Conservation (phyloP, 768 basidiomycete genomes). For the Tricholoma furcatifolium region DNA sequence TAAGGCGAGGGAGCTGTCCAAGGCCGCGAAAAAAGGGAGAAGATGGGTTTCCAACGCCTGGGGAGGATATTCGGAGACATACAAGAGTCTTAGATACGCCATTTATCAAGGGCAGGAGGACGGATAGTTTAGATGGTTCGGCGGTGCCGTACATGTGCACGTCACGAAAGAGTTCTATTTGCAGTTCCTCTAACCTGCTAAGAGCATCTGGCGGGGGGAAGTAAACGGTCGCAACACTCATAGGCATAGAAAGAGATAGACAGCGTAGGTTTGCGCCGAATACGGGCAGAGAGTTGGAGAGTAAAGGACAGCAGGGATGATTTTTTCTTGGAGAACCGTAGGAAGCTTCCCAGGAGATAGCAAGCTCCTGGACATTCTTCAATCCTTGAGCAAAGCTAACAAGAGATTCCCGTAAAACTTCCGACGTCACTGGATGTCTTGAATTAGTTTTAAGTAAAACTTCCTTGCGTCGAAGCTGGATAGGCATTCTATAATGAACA, state of each 20-base stretch:
- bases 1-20: background rate
- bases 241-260: background rate
- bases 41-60: background rate
- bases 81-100: background rate
- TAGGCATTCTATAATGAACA: background rate
- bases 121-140: background rate
- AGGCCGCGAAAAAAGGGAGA: background rate
- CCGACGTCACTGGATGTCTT: background rate
- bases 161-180: background rate
- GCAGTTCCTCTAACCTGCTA: background rate
- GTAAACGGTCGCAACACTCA: background rate
- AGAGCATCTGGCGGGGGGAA: background rate
- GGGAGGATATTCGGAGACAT: background rate
- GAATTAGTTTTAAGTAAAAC: background rate
- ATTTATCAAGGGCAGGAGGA: conserved; percentile 1
- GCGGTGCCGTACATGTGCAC: background rate
- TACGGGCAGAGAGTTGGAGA: background rate
- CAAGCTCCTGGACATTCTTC: background rate
- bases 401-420: background rate
- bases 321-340: background rate
- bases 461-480: background rate
- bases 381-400: background rate
- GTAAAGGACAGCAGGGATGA: background rate
- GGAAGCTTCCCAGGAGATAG: background rate
- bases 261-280: background rate